Base-by-base conservation (phyloP, 805 yeast genomes). In the Scheffersomyces amazonensis region DNA sequence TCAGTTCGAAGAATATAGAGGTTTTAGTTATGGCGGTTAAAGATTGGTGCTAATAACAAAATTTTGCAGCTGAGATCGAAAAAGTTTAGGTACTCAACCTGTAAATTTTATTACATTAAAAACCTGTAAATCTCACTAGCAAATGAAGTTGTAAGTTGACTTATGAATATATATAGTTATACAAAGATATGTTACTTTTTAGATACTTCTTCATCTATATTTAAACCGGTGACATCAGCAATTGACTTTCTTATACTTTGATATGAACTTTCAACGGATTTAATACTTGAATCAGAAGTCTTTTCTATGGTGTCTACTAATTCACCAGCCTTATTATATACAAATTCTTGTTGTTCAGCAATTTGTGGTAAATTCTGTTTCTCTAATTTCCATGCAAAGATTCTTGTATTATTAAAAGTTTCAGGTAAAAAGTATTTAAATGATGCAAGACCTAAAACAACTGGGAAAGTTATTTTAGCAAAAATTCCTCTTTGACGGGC, bases 361-460 rank as follows among this genome's bases (percentile, higher is more conserved):
- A 87, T 56, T 28, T 66, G 69, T 4, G 95, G 95, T 31, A 81
- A 60, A 38, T 71, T 66, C 18, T 72, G 60, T 54, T 77, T 63
- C 58, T 88, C 93, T 43, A 77, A 66, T 38, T 66, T 62, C 78
- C 87, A 80, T 3, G 75, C 62, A 50, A 81, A 77, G 5, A 64
- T 58, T 11, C 74, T 62, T 7, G 87, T 77, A 57, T 83, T 86
- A 30, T 53, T 51, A 50, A 76, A 86, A 0, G 96, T 88, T 35
- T 71, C 62, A 13, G 96, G 96, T 50, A 87, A 71, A 49, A 85
- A 81, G 56, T 76, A 71, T 42, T 69, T 76, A 64, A 88, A 86
- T 0, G 91, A 79, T 5, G 66, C 73, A 20, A 75, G 44, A 11
- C 90, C 93, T 37, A 83, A 71, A 0, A 67, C 62, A 2, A 81